Percentiles rank a stretch among this genome's conserved stretches.
Conservation (phyloP, 192 early-diverging fungal genomes). For the Coemansia sp. region DNA sequence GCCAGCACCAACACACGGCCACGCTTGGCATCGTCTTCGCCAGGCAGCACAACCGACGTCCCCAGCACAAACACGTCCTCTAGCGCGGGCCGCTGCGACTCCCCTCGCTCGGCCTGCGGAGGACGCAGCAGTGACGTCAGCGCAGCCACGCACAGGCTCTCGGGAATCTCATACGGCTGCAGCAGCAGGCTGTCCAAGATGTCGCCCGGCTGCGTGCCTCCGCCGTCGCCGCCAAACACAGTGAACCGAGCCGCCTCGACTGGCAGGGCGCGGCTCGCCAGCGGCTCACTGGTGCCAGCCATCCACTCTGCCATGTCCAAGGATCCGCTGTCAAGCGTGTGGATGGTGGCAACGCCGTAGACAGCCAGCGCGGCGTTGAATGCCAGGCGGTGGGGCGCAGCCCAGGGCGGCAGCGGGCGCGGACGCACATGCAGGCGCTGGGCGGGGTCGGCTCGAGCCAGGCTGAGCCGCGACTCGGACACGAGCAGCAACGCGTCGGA, state of each 20-base stretch:
- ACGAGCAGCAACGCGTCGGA: slow-evolving; percentile 65
- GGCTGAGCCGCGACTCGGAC: slow-evolving; percentile 54
- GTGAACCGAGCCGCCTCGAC: slow-evolving; percentile 55
- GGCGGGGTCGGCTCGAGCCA: slow-evolving; percentile 78
- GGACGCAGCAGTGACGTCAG: slow-evolving; percentile 14
- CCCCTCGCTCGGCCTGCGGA: not conserved
- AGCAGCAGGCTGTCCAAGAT: slow-evolving; percentile 25
- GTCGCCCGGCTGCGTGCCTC: slow-evolving; percentile 63
- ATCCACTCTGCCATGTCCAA: not conserved
- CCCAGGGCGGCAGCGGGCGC: slow-evolving; percentile 59
- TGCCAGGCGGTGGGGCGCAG: slow-evolving; percentile 67
- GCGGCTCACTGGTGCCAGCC: not conserved
- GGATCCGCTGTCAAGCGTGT: slow-evolving; percentile 25
- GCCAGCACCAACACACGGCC: slow-evolving; percentile 74
- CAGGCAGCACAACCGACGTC: slow-evolving; percentile 61
- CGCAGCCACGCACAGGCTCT: slow-evolving; percentile 37
- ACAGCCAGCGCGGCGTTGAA: slow-evolving; percentile 57
- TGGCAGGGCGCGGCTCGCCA: slow-evolving; percentile 7
- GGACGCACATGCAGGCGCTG: slow-evolving; percentile 83
- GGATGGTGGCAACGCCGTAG: slow-evolving; percentile 65
- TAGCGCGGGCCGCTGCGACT: slow-evolving; percentile 10
- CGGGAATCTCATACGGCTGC: slow-evolving; percentile 31
- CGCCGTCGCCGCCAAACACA: slow-evolving; percentile 57
- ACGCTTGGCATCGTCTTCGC: slow-evolving; percentile 61
- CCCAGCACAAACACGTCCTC: slow-evolving; percentile 69